Conservation (phyloP, 495 filamentous ascomycete genomes). For the Entonaema liquescens region DNA sequence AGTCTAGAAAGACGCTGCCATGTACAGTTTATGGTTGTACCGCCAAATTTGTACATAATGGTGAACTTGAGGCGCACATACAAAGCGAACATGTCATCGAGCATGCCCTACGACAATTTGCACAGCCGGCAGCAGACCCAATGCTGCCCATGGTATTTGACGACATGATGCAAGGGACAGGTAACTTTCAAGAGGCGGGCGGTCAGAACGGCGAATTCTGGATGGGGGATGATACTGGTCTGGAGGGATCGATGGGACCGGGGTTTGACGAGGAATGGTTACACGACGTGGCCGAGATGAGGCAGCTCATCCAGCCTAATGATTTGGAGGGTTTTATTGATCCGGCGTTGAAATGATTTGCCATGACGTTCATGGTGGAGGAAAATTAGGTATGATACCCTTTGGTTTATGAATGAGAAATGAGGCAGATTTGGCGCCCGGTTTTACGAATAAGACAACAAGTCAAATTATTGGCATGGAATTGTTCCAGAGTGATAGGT, state of each 20-base stretch:
- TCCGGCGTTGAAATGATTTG: conserved; percentile 23
- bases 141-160: conserved; percentile 23
- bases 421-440: neutral
- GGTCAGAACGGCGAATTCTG: conserved; percentile 52
- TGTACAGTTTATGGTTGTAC: conserved; percentile 65
- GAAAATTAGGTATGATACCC: conserved; percentile 40
- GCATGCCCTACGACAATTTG: conserved; percentile 36
- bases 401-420: conserved; percentile 32
- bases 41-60: conserved; percentile 69
- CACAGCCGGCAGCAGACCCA: conserved; percentile 7
- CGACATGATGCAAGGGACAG: conserved; percentile 3
- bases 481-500: neutral
- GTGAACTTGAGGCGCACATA: conserved; percentile 74
- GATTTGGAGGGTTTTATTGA: conserved; percentile 37
- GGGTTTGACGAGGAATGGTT: conserved; percentile 29
- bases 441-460: neutral
- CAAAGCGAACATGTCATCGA: conserved; percentile 45
- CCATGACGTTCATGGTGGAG: conserved; percentile 5
- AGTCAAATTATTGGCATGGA: neutral
- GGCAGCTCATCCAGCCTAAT: conserved; percentile 18
- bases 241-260: neutral
- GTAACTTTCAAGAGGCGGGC: conserved; percentile 9
- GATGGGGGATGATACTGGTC: conserved; percentile 44
- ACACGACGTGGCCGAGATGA: conserved; percentile 39
- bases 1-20: conserved; percentile 61